These are phyloP conservation scores for Setomelanomma holmii DNA, from an alignment of 2,329 filamentous ascomycete species.

Conservation along the genomic window DNA sequence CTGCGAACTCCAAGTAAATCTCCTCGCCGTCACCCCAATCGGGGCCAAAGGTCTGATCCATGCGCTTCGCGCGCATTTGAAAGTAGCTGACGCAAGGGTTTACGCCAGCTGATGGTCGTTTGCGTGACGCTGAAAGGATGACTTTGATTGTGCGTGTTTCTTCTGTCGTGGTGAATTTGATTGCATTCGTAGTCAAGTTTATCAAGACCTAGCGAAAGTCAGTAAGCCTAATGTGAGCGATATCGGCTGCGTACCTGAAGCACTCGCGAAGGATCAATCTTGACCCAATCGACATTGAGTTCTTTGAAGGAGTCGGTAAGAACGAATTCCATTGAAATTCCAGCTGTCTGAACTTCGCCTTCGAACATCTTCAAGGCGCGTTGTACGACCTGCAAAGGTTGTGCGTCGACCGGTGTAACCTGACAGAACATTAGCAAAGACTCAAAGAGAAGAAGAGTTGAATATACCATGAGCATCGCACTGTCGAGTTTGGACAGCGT, in stretches of 20 bases:
- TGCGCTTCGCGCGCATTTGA: constrained; percentile 60
- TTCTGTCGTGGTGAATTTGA: constrained; percentile 78
- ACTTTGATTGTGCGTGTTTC: constrained; percentile 70
- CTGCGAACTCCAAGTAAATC: constrained; percentile 73
- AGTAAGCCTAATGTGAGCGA: constrained; percentile 1
- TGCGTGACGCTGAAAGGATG: constrained; percentile 67
- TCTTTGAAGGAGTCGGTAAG: constrained; percentile 68
- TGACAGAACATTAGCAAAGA: constrained; percentile 11
- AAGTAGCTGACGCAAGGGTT: constrained; percentile 65
- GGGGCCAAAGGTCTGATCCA: constrained; percentile 56
- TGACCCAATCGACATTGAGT: constrained; percentile 70
- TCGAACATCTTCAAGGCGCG: constrained; percentile 80
- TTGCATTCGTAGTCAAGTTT: constrained; percentile 80
- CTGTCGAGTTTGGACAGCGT: constrained; percentile 70
- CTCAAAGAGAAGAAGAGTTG: not conserved
- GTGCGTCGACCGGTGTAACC: constrained; percentile 72
- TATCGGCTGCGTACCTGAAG: constrained; percentile 59
- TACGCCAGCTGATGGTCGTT: constrained; percentile 57
- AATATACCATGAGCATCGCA: constrained; percentile 66
- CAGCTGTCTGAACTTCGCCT: constrained; percentile 72
- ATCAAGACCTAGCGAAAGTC: constrained; percentile 64
- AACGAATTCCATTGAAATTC: constrained; percentile 70
- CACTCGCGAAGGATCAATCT: constrained; percentile 75
- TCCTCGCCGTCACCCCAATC: constrained; percentile 75
- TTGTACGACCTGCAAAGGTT: constrained; percentile 71